phyloP scores from a whole-genome alignment of 1,139 yeast genomes.

The Meyerozyma elateridarum region DNA sequence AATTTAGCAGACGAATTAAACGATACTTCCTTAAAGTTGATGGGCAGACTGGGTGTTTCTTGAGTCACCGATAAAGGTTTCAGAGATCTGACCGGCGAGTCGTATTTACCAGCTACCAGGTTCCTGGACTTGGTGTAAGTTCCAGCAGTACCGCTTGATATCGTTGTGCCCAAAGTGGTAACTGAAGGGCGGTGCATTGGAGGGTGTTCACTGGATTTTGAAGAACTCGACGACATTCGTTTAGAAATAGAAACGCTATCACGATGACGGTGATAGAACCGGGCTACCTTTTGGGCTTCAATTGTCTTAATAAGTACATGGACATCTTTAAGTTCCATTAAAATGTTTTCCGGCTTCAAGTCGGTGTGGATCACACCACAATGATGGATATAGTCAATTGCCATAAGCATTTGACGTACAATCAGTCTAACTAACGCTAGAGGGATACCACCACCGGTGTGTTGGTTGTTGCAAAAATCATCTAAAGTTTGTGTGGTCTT shows the following conservation, averaged over 20 bases:
- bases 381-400: conserved; percentile 76
- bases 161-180: too few species aligned
- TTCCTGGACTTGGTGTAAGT: conserved; percentile 23
- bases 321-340: conserved; percentile 74
- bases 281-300: conserved; percentile 32
- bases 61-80: conserved; percentile 21
- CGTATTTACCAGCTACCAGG: conserved; percentile 16
- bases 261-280: not conserved
- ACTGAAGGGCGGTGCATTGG: too few species aligned
- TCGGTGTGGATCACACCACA: conserved; percentile 94
- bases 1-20: conserved; percentile 5
- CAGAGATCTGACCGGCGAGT: conserved; percentile 27
- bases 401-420: conserved; percentile 69
- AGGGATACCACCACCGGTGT: conserved; percentile 58
- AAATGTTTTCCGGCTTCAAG: conserved; percentile 84
- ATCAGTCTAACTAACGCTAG: conserved; percentile 71
- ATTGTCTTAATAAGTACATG: conserved; percentile 59
- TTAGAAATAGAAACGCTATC: too few species aligned
- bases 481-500: not conserved
- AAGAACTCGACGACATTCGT: too few species aligned
- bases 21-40: conserved; percentile 6
- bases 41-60: not conserved
- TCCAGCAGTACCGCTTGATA: conserved; percentile 7
- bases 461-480: not conserved
- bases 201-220: conserved; percentile 6